phyloP scores from a whole-genome alignment of 352 stramenopile species.

The Pythium aristosporum region DNA sequence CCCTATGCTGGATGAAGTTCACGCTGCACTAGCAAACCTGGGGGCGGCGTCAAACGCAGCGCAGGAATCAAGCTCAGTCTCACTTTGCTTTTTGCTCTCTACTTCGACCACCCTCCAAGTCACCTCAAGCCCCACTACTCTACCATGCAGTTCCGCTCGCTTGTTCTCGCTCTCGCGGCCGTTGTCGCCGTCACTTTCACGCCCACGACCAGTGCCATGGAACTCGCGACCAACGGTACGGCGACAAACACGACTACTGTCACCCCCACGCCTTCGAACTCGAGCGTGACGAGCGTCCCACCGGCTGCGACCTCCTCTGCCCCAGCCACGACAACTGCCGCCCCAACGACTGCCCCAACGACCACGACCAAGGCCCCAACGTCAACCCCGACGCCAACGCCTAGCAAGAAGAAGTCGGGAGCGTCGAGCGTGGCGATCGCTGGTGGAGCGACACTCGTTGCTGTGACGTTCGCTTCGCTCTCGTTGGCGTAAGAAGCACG shows the following conservation, averaged over 20 bases:
- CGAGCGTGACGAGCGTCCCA: background rate
- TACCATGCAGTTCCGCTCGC: conserved; percentile 4
- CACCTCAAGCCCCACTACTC: background rate
- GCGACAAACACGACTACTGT: background rate
- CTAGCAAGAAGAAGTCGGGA: background rate
- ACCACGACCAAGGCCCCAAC: too few species aligned
- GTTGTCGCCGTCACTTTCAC: background rate
- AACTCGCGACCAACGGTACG: background rate
- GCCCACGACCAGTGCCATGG: background rate
- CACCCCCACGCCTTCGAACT: background rate
- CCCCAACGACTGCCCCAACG: too few species aligned
- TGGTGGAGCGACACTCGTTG: background rate
- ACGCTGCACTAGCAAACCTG: too few species aligned
- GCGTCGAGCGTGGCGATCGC: background rate
- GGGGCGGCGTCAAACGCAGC: too few species aligned
- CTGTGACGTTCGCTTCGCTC: background rate
- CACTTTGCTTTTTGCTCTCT: background rate
- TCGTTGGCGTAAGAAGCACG: background rate
- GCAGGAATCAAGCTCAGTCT: background rate
- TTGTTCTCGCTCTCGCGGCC: background rate
- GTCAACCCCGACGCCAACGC: too few species aligned
- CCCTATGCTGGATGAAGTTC: too few species aligned
- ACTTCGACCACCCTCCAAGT: background rate
- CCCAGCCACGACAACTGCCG: too few species aligned
- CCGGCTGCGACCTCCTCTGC: too few species aligned